Base-by-base conservation (phyloP, 1,284 basidiomycete species). In the Rhodotorula sp. region DNA sequence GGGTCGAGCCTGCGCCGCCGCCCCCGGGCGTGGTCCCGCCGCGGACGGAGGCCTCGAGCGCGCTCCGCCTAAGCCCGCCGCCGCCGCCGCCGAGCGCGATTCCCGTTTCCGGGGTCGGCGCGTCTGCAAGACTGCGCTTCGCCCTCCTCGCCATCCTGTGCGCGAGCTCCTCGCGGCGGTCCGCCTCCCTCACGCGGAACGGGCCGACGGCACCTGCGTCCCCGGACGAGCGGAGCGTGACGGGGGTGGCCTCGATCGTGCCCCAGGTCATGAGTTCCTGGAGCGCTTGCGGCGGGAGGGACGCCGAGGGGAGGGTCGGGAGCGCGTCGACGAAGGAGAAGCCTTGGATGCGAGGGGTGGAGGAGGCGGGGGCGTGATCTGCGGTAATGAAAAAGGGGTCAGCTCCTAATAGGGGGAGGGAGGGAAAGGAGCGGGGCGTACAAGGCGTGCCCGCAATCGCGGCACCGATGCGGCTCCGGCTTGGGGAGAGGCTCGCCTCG, bases 181-280 rank as follows among this genome's bases (percentile, higher is more conserved):
- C 67, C 5, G 74, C 67, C 39, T 77, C 72, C 1, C 67, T 59
- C 37, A 80, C 78, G 25, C 72, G 53, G 70, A 80, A 80, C 22
- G 78, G 76, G 4, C 79, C 79, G 21, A 72, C 77, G 19, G 71
- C 62, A 13, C 32, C 62, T 4, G 17, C 87, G 65, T 89, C 89
- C 22, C 72, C 75, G 0, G 86, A 83, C 67, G 87, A 85, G 37
- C 90, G 90, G 48, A 95, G 85, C 19, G 94, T 86, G 59, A 92
- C 88, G 15, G 92, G 94, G 21, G 94, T 96, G 22, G 90, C 89
- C 71, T 89, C 88, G 22, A 96, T 85, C 32, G 91, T 92, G 12
- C 94, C 94, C 91, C 91, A 93, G 17, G 94, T 97, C 90, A 96
- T 92, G 32, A 97, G 86, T 76, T 94, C 89, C 73, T 92, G 92